Conservation (phyloP, 2,329 filamentous ascomycete species). For the Penicillium sp. region DNA sequence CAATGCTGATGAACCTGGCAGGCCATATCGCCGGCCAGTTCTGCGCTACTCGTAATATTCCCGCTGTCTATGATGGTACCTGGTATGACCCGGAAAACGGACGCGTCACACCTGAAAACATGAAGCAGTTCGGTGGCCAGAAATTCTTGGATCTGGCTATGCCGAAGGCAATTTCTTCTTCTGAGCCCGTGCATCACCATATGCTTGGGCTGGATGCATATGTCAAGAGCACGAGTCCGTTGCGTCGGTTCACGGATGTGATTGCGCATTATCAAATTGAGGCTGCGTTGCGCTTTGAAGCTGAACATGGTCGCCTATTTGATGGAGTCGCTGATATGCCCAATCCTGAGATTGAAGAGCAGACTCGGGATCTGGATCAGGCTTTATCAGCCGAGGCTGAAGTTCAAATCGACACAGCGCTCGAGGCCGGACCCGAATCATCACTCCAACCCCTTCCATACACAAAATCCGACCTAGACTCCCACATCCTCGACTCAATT, state of each 20-base stretch:
- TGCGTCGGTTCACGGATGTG: slow-evolving; percentile 62
- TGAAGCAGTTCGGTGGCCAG: slow-evolving; percentile 43
- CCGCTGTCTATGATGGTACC: slow-evolving; percentile 37
- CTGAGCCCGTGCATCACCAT: slow-evolving; percentile 50
- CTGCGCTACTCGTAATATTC: slow-evolving; percentile 38
- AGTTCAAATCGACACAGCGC: neutral
- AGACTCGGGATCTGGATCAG: neutral
- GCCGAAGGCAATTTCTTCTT: slow-evolving; percentile 45
- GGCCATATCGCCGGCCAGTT: slow-evolving; percentile 37
- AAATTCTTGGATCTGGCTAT: slow-evolving; percentile 38
- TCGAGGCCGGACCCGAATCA: neutral
- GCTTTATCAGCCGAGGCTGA: neutral
- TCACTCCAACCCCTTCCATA: slow-evolving; percentile 48
- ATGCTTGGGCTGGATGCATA: slow-evolving; percentile 56
- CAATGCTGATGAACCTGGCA: slow-evolving; percentile 58
- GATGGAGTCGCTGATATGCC: slow-evolving; percentile 28
- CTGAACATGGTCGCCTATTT: slow-evolving; percentile 45
- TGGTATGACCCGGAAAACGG: slow-evolving; percentile 42
- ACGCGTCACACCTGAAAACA: slow-evolving; percentile 37
- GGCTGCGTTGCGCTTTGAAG: slow-evolving; percentile 59
- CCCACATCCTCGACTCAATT: slow-evolving; percentile 48
- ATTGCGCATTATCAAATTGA: slow-evolving; percentile 66
- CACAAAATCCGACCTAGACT: slow-evolving; percentile 47
- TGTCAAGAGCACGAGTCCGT: slow-evolving; percentile 60
- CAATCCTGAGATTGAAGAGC: neutral